These are phyloP conservation scores for Vigna radiata DNA, from an alignment of 306 rosid species.

Conservation along the genomic window DNA sequence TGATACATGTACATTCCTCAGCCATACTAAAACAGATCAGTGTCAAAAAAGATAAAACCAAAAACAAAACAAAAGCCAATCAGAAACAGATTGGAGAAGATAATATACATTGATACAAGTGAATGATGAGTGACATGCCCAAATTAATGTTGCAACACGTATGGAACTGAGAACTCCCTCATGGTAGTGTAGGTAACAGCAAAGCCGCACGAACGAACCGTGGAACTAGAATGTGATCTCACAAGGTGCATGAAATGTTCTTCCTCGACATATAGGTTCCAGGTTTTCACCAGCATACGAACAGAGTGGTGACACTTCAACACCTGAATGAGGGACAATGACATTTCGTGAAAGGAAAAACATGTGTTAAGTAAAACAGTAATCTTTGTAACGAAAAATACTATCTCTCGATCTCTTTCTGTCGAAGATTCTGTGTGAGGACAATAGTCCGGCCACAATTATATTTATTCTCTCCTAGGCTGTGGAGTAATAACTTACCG, in stretches of 20 bases:
- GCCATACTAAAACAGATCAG: constrained; percentile 34
- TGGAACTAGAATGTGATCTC: constrained; percentile 82
- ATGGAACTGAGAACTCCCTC: constrained; percentile 43
- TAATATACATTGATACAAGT: constrained; percentile 43
- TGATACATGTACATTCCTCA: constrained; percentile 48
- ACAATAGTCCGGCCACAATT: neutral
- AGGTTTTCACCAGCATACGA: constrained; percentile 96
- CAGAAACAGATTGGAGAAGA: constrained; percentile 46
- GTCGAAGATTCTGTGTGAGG: neutral
- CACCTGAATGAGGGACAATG: constrained; percentile 63
- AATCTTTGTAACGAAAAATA: neutral
- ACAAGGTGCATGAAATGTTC: constrained; percentile 98
- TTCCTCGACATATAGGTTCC: constrained; percentile 93
- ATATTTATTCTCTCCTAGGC: constrained; percentile 12
- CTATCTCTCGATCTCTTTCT: neutral
- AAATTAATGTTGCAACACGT: constrained; percentile 37
- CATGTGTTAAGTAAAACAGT: constrained; percentile 17
- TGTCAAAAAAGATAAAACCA: constrained; percentile 19
- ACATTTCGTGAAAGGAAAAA: constrained; percentile 20
- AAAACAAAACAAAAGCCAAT: constrained; percentile 32
- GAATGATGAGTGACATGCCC: constrained; percentile 33
- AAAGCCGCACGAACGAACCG: constrained; percentile 50
- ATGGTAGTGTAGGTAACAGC: constrained; percentile 36
- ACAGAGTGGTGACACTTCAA: constrained; percentile 95
- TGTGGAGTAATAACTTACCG: constrained; percentile 53